Conservation (phyloP, 2,329 filamentous ascomycete species). For the Penicillium sp. region DNA sequence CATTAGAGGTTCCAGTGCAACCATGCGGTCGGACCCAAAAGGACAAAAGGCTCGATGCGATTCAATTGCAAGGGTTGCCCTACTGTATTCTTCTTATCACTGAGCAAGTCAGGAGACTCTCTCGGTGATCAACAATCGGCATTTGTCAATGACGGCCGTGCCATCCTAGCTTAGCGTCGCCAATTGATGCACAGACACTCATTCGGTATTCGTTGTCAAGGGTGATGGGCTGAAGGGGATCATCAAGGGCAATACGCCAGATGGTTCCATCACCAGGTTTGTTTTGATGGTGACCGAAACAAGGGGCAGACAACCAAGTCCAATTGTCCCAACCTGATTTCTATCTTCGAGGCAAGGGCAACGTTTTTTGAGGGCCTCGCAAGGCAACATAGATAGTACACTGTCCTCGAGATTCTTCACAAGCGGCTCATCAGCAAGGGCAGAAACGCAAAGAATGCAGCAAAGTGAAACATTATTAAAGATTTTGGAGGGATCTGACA, state of each 20-base stretch:
- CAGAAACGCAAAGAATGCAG: constrained; percentile 8
- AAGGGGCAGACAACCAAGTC: background rate
- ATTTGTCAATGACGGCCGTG: constrained; percentile 18
- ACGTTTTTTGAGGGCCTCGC: background rate
- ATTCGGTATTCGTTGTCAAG: constrained; percentile 10
- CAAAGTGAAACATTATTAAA: constrained; percentile 10
- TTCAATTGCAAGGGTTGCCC: constrained; percentile 14
- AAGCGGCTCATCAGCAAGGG: constrained; percentile 10
- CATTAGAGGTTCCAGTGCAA: background rate
- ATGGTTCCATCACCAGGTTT: background rate
- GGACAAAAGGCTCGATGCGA: background rate
- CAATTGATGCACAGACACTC: background rate
- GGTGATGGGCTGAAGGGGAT: constrained; percentile 3
- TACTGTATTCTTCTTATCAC: background rate
- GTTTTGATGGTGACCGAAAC: background rate
- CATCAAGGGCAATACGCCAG: background rate
- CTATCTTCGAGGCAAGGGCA: constrained; percentile 1
- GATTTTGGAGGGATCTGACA: constrained; percentile 6
- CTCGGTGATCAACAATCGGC: constrained; percentile 12
- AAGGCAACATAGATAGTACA: background rate
- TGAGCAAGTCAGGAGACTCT: constrained; percentile 3
- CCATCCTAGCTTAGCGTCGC: constrained; percentile 13
- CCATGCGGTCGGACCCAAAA: background rate
- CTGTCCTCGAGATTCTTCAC: background rate
- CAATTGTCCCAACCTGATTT: background rate